Conservation (phyloP, 164 flowering plant species). For the grape (Vitis vinifera) region DNA sequence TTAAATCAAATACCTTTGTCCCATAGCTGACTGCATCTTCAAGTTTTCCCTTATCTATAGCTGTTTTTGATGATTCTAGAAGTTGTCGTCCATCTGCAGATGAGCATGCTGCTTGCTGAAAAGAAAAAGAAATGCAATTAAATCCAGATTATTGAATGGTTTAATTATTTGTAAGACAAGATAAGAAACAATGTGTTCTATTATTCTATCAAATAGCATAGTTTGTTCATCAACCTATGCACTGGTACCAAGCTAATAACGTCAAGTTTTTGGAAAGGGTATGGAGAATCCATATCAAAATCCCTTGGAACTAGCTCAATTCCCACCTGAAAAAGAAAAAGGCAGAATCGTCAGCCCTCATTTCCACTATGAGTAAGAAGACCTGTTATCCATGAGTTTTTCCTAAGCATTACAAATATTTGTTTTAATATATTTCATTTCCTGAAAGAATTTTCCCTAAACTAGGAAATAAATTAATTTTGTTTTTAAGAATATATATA, state of each 20-base stretch:
- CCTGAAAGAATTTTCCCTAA: no score
- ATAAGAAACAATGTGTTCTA: not conserved
- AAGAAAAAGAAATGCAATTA: slow-evolving; percentile 8
- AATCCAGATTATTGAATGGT: not conserved
- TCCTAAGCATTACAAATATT: not conserved
- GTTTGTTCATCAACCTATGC: slow-evolving; percentile 37
- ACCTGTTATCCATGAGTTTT: not conserved
- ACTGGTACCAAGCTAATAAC: slow-evolving; percentile 87
- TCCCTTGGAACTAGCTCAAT: slow-evolving; percentile 93
- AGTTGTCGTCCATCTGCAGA: slow-evolving; percentile 98
- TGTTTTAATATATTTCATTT: no score
- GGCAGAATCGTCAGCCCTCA: not conserved
- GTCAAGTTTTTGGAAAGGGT: slow-evolving; percentile 76
- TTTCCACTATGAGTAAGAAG: not conserved
- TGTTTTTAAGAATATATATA: no score
- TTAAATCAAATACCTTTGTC: slow-evolving; percentile 69
- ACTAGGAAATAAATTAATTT: no score
- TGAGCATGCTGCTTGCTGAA: slow-evolving; percentile 99
- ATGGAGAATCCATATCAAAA: slow-evolving; percentile 86
- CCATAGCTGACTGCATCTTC: slow-evolving; percentile 98
- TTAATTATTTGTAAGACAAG: not conserved
- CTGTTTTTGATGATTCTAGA: slow-evolving; percentile 90
- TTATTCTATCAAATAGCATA: slow-evolving; percentile 8
- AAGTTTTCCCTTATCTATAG: slow-evolving; percentile 97
- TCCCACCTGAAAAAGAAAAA: slow-evolving; percentile 26